Evolutionary conservation across 805 yeast genomes (phyloP), one percentile per base, ranked within the genome.

Genomic region (Middelhovenomyces tepae): DNA sequence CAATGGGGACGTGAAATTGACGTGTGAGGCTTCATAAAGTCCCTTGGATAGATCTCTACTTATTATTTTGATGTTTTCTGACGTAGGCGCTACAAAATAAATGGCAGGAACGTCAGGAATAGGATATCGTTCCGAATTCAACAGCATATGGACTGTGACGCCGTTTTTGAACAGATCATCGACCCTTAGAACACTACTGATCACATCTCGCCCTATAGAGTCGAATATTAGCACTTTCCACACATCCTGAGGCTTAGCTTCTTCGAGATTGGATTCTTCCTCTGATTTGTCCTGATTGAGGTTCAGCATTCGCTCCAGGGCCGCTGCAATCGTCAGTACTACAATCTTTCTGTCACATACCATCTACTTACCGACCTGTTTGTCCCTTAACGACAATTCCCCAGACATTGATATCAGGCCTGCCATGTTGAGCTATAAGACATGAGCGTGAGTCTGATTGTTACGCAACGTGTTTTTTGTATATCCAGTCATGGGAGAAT

Each of bases 171-270:
- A 67, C 44, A 91, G 65, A 54, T 93, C 98, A 47, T 85, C 85
- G 40, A 89, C 95, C 38, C 97, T 67, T 36, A 91, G 60, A n/a
- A 91, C 89, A 5, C 94, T 81, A 2, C 96, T 86, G 5, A 91
- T 72, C 26, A 91, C 79, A 11, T 81, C 80, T 19, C 94, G 82
- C 25, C 95, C 82, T 38, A 76, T 71, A 24, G 66, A 56, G 54
- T 91, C 99, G 44, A 91, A 67, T 4, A 91, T 73, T 31, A 91
- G 67, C 6, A 83, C 94, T 52, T 91, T 91, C 99, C 98, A 91
- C 18, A 78, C 67, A 35, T 83, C 67, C 43, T 78, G 19, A 8
- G 35, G 28, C 13, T 26, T 20, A 15, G 29, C 11, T n/a, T 29
- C 16, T 11, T 26, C 27, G 14, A 26, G 24, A 5, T 30, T 36